phyloP scores from a whole-genome alignment of 75 land plant genomes.

The Sequoiadendron giganteum region DNA sequence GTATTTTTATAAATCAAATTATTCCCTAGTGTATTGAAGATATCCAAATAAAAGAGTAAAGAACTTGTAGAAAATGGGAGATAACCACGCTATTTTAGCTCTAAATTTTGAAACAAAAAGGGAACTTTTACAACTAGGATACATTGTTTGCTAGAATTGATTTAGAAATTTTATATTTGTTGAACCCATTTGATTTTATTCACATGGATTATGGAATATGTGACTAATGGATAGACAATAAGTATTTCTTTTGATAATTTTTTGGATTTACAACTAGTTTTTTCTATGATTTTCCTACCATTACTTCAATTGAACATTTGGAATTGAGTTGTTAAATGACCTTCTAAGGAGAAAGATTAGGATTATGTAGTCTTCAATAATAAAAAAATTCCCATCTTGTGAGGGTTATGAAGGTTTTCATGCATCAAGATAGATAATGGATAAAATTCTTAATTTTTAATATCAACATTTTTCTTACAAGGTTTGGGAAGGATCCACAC shows the following conservation, averaged over 20 bases:
- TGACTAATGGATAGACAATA: conserved; percentile 92
- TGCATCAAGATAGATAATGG: conserved; percentile 85
- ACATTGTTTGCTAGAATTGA: conserved; percentile 90
- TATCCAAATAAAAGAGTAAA: conserved; percentile 57
- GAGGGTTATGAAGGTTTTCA: conserved; percentile 93
- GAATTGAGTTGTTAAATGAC: conserved; percentile 71
- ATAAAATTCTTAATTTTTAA: conserved; percentile 73
- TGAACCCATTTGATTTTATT: conserved; percentile 83
- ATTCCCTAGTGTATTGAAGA: conserved; percentile 75
- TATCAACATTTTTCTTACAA: conserved; percentile 84
- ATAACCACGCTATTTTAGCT: conserved; percentile 81
- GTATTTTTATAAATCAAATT: conserved; percentile 63
- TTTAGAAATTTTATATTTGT: conserved; percentile 59
- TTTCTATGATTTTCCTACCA: conserved; percentile 84
- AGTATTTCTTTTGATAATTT: conserved; percentile 18
- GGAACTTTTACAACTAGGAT: conserved; percentile 90
- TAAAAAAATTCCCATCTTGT: conserved; percentile 76
- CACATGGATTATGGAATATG: conserved; percentile 82
- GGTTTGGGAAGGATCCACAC: conserved; percentile 61
- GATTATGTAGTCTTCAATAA: conserved; percentile 95
- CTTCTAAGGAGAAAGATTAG: conserved; percentile 69
- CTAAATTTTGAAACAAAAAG: conserved; percentile 71
- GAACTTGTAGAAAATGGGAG: conserved; percentile 48
- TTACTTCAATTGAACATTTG: conserved; percentile 86
- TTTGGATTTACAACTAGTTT: conserved; percentile 92